A percentile compares a stretch with the other conserved stretches of the same genome.
These are phyloP conservation scores for Neofusicoccum parvum DNA, from an alignment of 2,329 filamentous ascomycete species.

Conservation along the genomic window DNA sequence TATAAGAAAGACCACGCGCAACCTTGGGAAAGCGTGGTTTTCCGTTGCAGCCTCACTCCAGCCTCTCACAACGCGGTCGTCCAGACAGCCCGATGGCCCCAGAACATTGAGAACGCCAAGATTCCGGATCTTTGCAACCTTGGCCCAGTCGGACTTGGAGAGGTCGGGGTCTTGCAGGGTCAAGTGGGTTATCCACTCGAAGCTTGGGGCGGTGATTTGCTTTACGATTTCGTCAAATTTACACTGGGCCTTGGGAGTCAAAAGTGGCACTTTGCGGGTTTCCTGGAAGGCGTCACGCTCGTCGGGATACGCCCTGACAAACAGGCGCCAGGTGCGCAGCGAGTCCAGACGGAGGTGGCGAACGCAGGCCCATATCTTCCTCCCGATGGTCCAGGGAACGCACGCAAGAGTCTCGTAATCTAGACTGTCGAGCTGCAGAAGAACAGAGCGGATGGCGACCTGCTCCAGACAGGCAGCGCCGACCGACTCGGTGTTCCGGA, in stretches of 20 bases:
- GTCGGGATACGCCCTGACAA: slow-evolving; percentile 8
- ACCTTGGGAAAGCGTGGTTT: background rate
- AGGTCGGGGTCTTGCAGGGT: background rate
- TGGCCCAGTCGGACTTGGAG: background rate
- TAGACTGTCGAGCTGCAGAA: slow-evolving; percentile 5
- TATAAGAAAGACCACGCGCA: background rate
- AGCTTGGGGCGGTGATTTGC: background rate
- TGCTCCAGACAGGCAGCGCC: slow-evolving; percentile 8
- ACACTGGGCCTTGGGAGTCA: background rate
- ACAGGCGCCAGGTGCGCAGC: slow-evolving; percentile 10
- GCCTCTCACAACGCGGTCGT: slow-evolving; percentile 10
- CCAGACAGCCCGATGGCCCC: background rate
- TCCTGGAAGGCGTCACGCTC: slow-evolving; percentile 7
- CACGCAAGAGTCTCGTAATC: slow-evolving; percentile 1
- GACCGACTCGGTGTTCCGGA: background rate
- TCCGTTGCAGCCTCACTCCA: slow-evolving; percentile 5
- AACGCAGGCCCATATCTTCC: background rate
- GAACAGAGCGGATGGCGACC: slow-evolving; percentile 9
- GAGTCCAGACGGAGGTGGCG: background rate
- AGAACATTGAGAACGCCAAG: background rate
- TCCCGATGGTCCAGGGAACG: slow-evolving; percentile 8
- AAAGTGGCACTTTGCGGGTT: background rate
- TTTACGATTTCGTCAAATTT: background rate
- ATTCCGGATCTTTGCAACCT: background rate
- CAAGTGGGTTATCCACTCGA: slow-evolving; percentile 17